Conservation (phyloP, 768 basidiomycete species). For the Psilocybe sp. region DNA sequence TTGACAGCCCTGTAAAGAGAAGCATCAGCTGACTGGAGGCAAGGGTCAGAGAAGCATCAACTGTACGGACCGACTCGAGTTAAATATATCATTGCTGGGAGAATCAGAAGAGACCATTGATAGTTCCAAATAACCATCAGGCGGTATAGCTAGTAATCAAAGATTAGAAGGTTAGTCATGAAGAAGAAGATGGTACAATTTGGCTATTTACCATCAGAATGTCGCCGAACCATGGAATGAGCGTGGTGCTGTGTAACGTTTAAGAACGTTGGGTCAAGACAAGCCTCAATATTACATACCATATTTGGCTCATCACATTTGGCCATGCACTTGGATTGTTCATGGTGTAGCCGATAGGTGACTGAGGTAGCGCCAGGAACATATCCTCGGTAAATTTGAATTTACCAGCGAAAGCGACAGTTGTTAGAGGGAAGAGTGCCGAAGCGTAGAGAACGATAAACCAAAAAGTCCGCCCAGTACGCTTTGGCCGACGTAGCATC, state of each 20-base stretch:
- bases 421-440: slow-evolving; percentile 28
- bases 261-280: background rate
- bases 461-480: slow-evolving; percentile 29
- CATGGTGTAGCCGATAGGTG: slow-evolving; percentile 8
- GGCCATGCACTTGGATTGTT: slow-evolving; percentile 17
- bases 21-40: background rate
- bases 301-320: slow-evolving; percentile 28
- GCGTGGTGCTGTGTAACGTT: slow-evolving; percentile 17
- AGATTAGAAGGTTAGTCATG: background rate
- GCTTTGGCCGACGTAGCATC: slow-evolving; percentile 31
- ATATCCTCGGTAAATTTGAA: slow-evolving; percentile 28
- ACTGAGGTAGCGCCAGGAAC: slow-evolving; percentile 14
- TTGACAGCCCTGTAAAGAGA: slow-evolving; percentile 24
- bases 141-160: slow-evolving; percentile 26
- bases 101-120: slow-evolving; percentile 23
- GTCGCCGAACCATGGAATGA: slow-evolving; percentile 35
- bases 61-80: slow-evolving; percentile 26
- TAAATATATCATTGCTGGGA: slow-evolving; percentile 29
- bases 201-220: slow-evolving; percentile 27
- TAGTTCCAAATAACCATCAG: slow-evolving; percentile 33
- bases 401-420: slow-evolving; percentile 27
- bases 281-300: slow-evolving; percentile 20
- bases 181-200: background rate
- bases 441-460: slow-evolving; percentile 29
- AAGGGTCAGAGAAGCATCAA: background rate